These are phyloP conservation scores for Angophora floribunda DNA, from an alignment of 345 rosid species.

Conservation along the genomic window DNA sequence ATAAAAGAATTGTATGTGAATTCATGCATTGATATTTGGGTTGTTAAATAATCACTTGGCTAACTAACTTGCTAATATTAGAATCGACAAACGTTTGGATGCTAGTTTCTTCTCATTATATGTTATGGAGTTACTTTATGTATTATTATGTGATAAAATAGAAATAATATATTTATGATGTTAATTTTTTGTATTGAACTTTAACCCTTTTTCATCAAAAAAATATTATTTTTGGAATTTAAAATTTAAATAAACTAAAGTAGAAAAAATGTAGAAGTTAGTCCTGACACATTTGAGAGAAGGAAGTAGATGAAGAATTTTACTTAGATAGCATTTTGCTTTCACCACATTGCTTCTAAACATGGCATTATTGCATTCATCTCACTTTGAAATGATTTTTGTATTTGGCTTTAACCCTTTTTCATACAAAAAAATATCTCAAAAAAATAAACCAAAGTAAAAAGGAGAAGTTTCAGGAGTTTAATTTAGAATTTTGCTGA, in stretches of 20 bases:
- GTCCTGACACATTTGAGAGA: not conserved
- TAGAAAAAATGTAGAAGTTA: not conserved
- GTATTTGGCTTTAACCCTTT: not conserved
- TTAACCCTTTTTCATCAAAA: not conserved
- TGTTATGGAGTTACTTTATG: not conserved
- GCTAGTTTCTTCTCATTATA: not conserved
- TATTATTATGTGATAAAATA: not conserved
- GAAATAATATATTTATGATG: too few relatives aligned
- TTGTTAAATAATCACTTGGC: not conserved
- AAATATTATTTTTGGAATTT: not conserved
- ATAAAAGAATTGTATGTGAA: not conserved
- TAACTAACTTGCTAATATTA: not conserved
- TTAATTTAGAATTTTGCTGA: too few relatives aligned
- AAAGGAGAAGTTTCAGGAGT: too few relatives aligned
- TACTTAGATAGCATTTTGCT: not conserved
- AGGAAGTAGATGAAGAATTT: not conserved
- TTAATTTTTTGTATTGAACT: not conserved
- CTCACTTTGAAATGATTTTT: not conserved
- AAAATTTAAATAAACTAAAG: not conserved
- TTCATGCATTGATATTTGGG: not conserved
- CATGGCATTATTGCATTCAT: not conserved
- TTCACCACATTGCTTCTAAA: not conserved
- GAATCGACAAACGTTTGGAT: not conserved
- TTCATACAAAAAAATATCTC: not conserved
- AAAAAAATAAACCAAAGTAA: too few relatives aligned